Evolutionary conservation across 2,329 filamentous ascomycete species (phyloP).

Genomic region (Fusarium hainanense): DNA sequence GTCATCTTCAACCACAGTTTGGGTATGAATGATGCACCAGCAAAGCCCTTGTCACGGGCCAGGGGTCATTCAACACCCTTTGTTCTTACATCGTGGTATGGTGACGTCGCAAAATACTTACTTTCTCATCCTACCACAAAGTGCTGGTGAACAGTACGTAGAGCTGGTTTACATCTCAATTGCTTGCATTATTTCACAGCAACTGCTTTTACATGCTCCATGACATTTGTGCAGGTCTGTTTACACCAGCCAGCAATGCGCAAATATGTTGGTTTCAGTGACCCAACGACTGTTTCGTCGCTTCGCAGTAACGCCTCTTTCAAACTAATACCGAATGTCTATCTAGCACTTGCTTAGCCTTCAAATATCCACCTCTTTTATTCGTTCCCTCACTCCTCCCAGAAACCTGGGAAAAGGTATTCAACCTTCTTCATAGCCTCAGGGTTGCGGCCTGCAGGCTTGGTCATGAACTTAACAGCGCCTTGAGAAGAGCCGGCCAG

Average conservation of each 20-base stretch:
- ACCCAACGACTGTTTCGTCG: constrained; percentile 14
- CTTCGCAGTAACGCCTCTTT: constrained; percentile 27
- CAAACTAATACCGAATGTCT: constrained; percentile 18
- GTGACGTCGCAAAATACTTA: constrained; percentile 3
- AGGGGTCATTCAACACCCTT: constrained; percentile 43
- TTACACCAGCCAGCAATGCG: not conserved
- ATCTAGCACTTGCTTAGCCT: constrained; percentile 3
- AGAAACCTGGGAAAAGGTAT: constrained; percentile 90
- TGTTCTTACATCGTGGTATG: constrained; percentile 4
- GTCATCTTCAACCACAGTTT: constrained; percentile 16
- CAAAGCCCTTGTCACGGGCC: constrained; percentile 34
- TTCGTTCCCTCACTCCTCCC: constrained; percentile 51
- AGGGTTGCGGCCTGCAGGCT: constrained; percentile 75
- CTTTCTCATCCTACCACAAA: constrained; percentile 14
- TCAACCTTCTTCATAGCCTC: constrained; percentile 83
- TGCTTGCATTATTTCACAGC: constrained; percentile 8
- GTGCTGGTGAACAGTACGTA: constrained; percentile 3
- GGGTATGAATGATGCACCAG: constrained; percentile 12
- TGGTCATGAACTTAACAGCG: constrained; percentile 84
- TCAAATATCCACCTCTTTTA: constrained; percentile 4
- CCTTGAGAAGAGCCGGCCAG: constrained; percentile 80
- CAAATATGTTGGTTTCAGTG: not conserved
- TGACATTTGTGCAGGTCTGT: not conserved
- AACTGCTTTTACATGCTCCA: not conserved
- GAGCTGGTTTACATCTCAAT: constrained; percentile 6